Conservation (phyloP, 352 stramenopile genomes). For the Thalassiosira hispida region DNA sequence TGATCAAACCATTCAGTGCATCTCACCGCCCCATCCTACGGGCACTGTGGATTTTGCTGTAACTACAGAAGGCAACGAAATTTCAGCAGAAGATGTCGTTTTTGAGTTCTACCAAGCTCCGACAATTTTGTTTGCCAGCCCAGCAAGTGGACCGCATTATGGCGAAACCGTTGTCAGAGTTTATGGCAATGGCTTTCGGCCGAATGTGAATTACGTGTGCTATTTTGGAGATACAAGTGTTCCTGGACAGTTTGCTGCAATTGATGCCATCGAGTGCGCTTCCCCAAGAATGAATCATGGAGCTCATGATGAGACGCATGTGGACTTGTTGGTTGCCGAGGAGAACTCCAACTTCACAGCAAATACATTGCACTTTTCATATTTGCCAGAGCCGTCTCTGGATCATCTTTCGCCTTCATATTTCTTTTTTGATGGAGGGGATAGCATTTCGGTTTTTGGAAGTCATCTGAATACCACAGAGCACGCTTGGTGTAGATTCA, state of each 20-base stretch:
- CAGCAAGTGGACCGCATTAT: slow-evolving; percentile 83
- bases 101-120: slow-evolving; percentile 87
- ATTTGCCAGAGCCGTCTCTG: slow-evolving; percentile 31
- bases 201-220: slow-evolving; percentile 78
- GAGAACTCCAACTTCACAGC: slow-evolving; percentile 43
- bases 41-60: slow-evolving; percentile 53
- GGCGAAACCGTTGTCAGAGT: slow-evolving; percentile 89
- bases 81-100: slow-evolving; percentile 76
- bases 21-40: slow-evolving; percentile 47
- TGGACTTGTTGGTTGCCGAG: slow-evolving; percentile 43
- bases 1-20: slow-evolving; percentile 57
- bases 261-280: slow-evolving; percentile 49
- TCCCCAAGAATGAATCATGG: slow-evolving; percentile 24
- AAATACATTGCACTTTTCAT: slow-evolving; percentile 45
- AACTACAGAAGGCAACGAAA: slow-evolving; percentile 41
- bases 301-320: slow-evolving; percentile 15
- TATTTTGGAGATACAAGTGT: slow-evolving; percentile 84
- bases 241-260: slow-evolving; percentile 28
- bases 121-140: slow-evolving; percentile 55
- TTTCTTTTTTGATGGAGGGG: slow-evolving; percentile 44
- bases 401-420: slow-evolving; percentile 29
- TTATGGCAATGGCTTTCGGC: slow-evolving; percentile 87
- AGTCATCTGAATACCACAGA: slow-evolving; percentile 37
- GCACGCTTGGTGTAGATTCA: slow-evolving; percentile 55
- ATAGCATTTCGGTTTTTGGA: slow-evolving; percentile 52